Evolutionary conservation across 257 asterid genomes (phyloP).

Genomic region (Fraxinus pennsylvanica): DNA sequence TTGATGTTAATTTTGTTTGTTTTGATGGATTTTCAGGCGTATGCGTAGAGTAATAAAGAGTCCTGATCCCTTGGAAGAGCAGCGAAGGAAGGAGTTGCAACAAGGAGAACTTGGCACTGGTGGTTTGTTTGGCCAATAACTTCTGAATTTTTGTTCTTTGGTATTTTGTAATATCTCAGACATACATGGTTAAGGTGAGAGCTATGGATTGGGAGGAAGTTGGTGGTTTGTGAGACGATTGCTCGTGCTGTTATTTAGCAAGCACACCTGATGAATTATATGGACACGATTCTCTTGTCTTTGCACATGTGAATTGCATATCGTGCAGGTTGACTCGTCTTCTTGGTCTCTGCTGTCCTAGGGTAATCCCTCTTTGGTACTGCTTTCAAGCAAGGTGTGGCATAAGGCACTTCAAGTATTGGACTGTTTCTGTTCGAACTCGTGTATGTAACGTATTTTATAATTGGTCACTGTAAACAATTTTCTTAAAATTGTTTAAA

Average conservation of each 20-base stretch:
- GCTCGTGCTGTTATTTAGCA: conserved; percentile 56
- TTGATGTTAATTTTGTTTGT: conserved; percentile 4
- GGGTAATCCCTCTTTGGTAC: conserved; percentile 32
- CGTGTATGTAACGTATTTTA: conserved; percentile 55
- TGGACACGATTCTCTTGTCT: conserved; percentile 29
- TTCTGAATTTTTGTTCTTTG: conserved; percentile 10
- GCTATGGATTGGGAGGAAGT: conserved; percentile 45
- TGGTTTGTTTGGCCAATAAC: conserved; percentile 54
- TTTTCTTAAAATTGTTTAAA: conserved; percentile 37
- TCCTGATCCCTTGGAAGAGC: conserved; percentile 57
- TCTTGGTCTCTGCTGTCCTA: conserved; percentile 31
- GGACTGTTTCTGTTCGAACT: conserved; percentile 44
- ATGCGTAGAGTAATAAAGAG: conserved; percentile 41
- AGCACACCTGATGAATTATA: conserved; percentile 54
- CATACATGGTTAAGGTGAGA: conserved; percentile 48
- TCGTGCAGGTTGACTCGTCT: conserved; percentile 39
- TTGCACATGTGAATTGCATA: conserved; percentile 37
- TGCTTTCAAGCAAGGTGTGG: conserved; percentile 64
- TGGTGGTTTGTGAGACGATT: conserved; percentile 45
- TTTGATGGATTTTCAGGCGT: conserved; percentile 35
- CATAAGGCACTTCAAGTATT: conserved; percentile 39
- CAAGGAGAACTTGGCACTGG: conserved; percentile 50
- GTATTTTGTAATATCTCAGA: conserved; percentile 26
- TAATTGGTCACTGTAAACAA: conserved; percentile 46
- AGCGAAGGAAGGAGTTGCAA: conserved; percentile 49